These are phyloP conservation scores for Hypoxylon sp. DNA, from an alignment of 2,329 filamentous ascomycete species.

Conservation along the genomic window DNA sequence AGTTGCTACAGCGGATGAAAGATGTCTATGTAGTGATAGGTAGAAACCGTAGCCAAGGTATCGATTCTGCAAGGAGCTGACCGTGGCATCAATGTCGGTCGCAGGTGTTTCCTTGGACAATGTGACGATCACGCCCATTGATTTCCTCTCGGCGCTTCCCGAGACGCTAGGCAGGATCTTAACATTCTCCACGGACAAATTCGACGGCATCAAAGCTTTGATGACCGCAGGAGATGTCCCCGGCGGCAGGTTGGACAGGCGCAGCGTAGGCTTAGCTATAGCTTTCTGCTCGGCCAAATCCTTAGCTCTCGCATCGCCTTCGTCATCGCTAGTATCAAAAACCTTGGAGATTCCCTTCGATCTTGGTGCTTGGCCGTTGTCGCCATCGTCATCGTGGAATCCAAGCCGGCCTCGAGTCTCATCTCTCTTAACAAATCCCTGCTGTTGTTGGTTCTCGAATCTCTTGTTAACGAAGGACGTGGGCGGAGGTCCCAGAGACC, in stretches of 20 bases:
- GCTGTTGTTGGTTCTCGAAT: slow-evolving; percentile 60
- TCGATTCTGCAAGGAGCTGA: slow-evolving; percentile 81
- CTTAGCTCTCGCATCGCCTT: slow-evolving; percentile 59
- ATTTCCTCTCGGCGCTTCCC: slow-evolving; percentile 72
- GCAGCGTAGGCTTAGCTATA: slow-evolving; percentile 71
- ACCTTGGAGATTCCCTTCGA: slow-evolving; percentile 75
- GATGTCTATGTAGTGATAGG: slow-evolving; percentile 81
- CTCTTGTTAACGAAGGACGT: slow-evolving; percentile 65
- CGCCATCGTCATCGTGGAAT: slow-evolving; percentile 54
- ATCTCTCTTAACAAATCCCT: slow-evolving; percentile 51
- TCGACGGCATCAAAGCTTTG: slow-evolving; percentile 69
- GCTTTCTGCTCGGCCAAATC: slow-evolving; percentile 68
- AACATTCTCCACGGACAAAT: slow-evolving; percentile 76
- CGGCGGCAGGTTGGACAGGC: slow-evolving; percentile 70
- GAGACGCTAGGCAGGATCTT: slow-evolving; percentile 71
- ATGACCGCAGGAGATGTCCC: slow-evolving; percentile 69
- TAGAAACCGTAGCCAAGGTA: slow-evolving; percentile 90
- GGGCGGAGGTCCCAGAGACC: slow-evolving; percentile 68
- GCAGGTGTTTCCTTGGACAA: slow-evolving; percentile 83
- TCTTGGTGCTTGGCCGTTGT: slow-evolving; percentile 46
- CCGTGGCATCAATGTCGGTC: slow-evolving; percentile 83
- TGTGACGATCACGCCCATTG: slow-evolving; percentile 81
- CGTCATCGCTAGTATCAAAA: slow-evolving; percentile 76
- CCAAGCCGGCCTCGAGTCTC: slow-evolving; percentile 52
- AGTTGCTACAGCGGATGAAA: slow-evolving; percentile 79